phyloP scores from a whole-genome alignment of 495 filamentous ascomycete genomes.

The Lophiostoma macrostomum region DNA sequence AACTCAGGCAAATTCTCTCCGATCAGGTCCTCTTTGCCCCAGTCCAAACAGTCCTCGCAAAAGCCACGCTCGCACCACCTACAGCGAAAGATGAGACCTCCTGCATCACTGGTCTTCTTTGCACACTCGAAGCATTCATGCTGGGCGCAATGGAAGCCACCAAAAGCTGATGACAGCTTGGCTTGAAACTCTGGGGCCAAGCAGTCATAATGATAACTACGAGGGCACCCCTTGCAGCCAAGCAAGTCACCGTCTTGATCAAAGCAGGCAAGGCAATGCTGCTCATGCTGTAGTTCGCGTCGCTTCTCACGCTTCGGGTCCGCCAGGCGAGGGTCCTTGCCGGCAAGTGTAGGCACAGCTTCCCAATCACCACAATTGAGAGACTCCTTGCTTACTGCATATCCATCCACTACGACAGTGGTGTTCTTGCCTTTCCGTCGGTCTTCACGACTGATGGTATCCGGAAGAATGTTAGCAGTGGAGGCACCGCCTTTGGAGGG shows the following conservation, averaged over 20 bases:
- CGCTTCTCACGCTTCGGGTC: constrained; percentile 47
- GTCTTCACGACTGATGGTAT: constrained; percentile 47
- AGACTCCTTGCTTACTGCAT: constrained; percentile 58
- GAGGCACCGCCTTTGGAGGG: constrained; percentile 33
- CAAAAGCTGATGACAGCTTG: constrained; percentile 39
- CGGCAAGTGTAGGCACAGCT: constrained; percentile 56
- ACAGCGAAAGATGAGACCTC: constrained; percentile 60
- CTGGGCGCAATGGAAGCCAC: constrained; percentile 55
- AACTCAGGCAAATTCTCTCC: constrained; percentile 52
- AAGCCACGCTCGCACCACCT: constrained; percentile 55
- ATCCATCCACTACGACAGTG: constrained; percentile 60
- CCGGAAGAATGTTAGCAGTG: constrained; percentile 42
- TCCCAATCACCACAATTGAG: constrained; percentile 54
- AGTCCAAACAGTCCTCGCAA: constrained; percentile 64
- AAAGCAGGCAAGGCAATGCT: constrained; percentile 57
- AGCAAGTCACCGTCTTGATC: constrained; percentile 46
- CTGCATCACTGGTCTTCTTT: constrained; percentile 54
- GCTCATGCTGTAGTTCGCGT: constrained; percentile 48
- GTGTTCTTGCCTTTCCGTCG: constrained; percentile 58
- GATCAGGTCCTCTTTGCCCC: constrained; percentile 50
- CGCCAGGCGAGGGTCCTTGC: constrained; percentile 53
- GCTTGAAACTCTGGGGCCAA: constrained; percentile 44
- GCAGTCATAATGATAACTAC: constrained; percentile 56
- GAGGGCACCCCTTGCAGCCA: constrained; percentile 54
- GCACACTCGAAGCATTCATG: constrained; percentile 57